These are phyloP conservation scores for Daldinia grandis DNA, from an alignment of 495 filamentous ascomycete genomes.

Conservation along the genomic window DNA sequence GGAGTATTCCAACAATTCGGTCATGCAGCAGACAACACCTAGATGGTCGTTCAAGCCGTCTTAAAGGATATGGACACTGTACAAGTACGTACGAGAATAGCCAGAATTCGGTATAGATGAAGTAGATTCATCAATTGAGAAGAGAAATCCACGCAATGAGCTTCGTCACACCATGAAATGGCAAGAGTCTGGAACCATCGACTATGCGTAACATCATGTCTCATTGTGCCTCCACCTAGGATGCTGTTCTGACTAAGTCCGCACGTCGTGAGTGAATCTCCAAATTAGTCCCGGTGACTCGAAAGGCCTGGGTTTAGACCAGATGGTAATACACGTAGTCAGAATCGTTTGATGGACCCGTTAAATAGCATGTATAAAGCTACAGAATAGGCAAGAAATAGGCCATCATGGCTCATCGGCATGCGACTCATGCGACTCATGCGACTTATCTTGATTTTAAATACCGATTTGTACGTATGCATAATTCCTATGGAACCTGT, in stretches of 20 bases:
- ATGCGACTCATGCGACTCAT: constrained; percentile 9
- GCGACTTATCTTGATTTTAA: constrained; percentile 21
- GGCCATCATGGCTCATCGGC: constrained; percentile 17
- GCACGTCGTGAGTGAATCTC: constrained; percentile 23
- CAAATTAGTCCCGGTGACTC: constrained; percentile 12
- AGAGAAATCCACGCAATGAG: constrained; percentile 1
- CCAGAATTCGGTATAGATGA: constrained; percentile 8
- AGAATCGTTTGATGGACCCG: constrained; percentile 14
- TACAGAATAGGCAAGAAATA: constrained; percentile 24
- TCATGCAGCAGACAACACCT: neutral
- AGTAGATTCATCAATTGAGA: constrained; percentile 25
- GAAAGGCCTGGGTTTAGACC: constrained; percentile 10
- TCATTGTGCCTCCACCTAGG: constrained; percentile 8
- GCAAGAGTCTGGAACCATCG: neutral
- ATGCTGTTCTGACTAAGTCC: constrained; percentile 2
- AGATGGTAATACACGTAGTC: constrained; percentile 28
- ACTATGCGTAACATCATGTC: constrained; percentile 4
- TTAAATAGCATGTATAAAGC: constrained; percentile 17
- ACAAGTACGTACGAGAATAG: constrained; percentile 13
- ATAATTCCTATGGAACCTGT: constrained; percentile 28
- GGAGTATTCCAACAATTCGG: neutral
- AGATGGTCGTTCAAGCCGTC: neutral
- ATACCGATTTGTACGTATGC: constrained; percentile 35
- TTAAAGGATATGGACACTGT: constrained; percentile 8
- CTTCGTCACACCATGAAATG: constrained; percentile 9